Percentiles rank a stretch among this genome's conserved stretches.
Conservation (phyloP, 2,329 filamentous ascomycete species). For the Periconia sp. region DNA sequence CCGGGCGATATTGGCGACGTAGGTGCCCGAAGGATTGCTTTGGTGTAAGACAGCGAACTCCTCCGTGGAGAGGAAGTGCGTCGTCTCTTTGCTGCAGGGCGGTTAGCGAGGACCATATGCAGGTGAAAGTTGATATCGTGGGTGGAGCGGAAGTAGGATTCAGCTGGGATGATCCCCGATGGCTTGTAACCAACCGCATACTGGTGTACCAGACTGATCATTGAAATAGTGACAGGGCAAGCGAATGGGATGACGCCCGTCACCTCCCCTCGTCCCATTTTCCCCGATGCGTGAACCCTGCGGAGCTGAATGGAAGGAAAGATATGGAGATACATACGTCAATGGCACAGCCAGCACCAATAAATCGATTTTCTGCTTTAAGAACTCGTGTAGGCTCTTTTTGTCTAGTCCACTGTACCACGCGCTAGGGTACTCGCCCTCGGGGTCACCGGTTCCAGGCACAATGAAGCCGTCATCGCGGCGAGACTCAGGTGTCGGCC, state of each 20-base stretch:
- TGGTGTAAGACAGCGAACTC: constrained; percentile 63
- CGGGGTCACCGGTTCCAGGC: constrained; percentile 67
- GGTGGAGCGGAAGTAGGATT: background rate
- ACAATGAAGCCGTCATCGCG: constrained; percentile 71
- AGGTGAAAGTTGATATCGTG: too few species aligned
- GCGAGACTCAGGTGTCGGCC: constrained; percentile 69
- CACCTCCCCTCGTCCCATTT: too few species aligned
- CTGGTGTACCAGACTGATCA: too few species aligned
- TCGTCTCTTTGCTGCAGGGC: constrained; percentile 51
- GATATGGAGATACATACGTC: constrained; percentile 46
- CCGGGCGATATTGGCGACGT: constrained; percentile 74
- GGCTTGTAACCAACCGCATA: too few species aligned
- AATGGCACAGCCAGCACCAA: constrained; percentile 64
- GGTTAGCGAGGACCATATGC: constrained; percentile 8
- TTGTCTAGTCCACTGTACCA: constrained; percentile 65
- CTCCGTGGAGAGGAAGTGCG: constrained; percentile 58
- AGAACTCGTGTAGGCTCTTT: constrained; percentile 58
- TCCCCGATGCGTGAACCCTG: background rate
- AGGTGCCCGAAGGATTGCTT: constrained; percentile 55
- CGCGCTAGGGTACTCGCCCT: constrained; percentile 60
- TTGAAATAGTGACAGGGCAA: too few species aligned
- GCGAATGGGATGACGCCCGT: too few species aligned
- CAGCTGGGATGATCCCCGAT: too few species aligned
- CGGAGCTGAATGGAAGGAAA: background rate
- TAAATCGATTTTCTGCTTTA: constrained; percentile 62